Conservation (phyloP, 257 asterid genomes). For the Solanum tacnaense region DNA sequence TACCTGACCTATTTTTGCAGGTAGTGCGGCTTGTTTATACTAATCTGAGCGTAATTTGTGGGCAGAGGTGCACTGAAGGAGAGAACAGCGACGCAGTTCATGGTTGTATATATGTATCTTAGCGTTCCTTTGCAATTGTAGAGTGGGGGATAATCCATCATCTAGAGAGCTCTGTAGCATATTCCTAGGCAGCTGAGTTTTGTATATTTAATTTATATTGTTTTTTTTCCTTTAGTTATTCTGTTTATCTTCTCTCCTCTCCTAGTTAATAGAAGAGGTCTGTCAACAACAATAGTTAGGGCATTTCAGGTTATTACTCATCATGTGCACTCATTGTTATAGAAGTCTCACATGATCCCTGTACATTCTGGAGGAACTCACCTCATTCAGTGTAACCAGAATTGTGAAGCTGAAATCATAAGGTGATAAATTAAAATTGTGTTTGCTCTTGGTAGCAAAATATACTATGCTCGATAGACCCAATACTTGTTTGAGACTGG, state of each 20-base stretch:
- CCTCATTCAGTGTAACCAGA: background rate
- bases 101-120: background rate
- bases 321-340: constrained; percentile 7
- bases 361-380: constrained; percentile 11
- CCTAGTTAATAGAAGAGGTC: constrained; percentile 4
- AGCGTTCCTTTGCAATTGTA: background rate
- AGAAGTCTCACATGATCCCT: background rate
- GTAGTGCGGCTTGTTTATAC: constrained; percentile 4
- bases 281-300: constrained; percentile 8
- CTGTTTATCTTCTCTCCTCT: constrained; percentile 12
- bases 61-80: background rate
- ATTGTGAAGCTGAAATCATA: background rate
- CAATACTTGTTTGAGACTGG: background rate
- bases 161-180: constrained; percentile 6
- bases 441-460: background rate
- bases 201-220: background rate
- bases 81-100: background rate
- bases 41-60: background rate
- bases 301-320: background rate
- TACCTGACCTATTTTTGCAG: background rate
- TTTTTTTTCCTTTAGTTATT: background rate
- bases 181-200: constrained; percentile 1
- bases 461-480: background rate
- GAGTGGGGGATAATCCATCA: background rate
- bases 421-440: background rate